phyloP scores from a whole-genome alignment of 139 green algal genomes.

The Chloropicon primus region DNA sequence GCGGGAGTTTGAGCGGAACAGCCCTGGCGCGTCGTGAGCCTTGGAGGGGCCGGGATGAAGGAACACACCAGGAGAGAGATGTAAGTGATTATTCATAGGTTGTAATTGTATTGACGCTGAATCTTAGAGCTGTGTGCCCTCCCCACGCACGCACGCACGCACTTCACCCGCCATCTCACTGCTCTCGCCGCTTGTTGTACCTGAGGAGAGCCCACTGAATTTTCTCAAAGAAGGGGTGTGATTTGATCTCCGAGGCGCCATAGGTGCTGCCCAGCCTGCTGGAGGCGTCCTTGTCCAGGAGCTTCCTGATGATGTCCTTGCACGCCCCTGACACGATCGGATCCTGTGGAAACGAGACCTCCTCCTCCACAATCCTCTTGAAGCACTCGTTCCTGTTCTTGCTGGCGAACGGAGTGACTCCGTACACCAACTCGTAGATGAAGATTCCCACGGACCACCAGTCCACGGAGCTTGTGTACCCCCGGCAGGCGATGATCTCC shows the following conservation, averaged over 20 bases:
- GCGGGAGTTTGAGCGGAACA: neutral
- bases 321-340: constrained; percentile 8
- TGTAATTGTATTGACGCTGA: too few species aligned
- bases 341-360: constrained; percentile 57
- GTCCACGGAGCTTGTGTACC: neutral
- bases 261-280: constrained; percentile 43
- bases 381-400: constrained; percentile 76
- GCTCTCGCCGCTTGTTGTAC: too few species aligned
- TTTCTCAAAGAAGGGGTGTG: constrained; percentile 73
- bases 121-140: too few species aligned
- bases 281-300: constrained; percentile 54
- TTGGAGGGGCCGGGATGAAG: neutral
- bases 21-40: neutral
- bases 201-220: constrained; percentile 83
- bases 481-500: constrained; percentile 61
- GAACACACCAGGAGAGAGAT: too few species aligned
- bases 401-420: constrained; percentile 6
- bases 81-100: too few species aligned
- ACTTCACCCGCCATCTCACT: too few species aligned
- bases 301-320: constrained; percentile 56
- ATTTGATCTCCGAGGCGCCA: constrained; percentile 89
- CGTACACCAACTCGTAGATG: constrained; percentile 78
- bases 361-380: constrained; percentile 79
- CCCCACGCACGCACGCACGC: too few species aligned
- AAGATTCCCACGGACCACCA: constrained; percentile 69